Evolutionary conservation across 352 stramenopile genomes (phyloP), one percentile per base, ranked within the genome.

Genomic region (Phytophthora sansomeana): DNA sequence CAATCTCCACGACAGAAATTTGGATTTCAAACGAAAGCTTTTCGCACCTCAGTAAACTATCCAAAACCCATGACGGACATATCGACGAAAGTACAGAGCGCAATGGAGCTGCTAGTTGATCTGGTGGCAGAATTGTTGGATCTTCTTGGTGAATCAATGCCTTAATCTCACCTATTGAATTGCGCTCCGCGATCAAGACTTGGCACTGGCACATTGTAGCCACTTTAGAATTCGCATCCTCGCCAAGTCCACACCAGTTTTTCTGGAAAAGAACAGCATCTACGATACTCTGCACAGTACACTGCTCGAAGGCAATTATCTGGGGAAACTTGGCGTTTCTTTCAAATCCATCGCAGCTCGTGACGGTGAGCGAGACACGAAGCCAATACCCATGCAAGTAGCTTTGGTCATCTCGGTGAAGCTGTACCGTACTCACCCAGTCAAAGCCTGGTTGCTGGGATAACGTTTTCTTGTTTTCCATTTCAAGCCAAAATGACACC

Each of bases 221-320:
- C n/a, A 41, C 10, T 6, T 32, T 42, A 8, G 50, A 57, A 24
- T 13, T 21, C 7, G 19, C 4, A 14, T 29, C 35, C 26, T 61
- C 28, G 11, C 36, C 33, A 17, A 32, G 16, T 11, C 17, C 26
- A 97, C 84, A 70, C 8, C 98, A 72, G 58, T 93, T 97, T 46
- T 74, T 81, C 24, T 95, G 74, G 0, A 92, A 93, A 2, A 88
- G 74, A 13, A 80, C 46, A n/a, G 51, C 65, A 29, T 60, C 48
- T 5, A 66, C 32, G 28, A 66, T 38, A 44, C 11, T 51, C 50
- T 65, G 38, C 6, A 43, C 5, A 7, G 39, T n/a, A 21, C 67
- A 65, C 17, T 42, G 36, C 32, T 58, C 41, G 35, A 55, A 54
- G 29, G 32, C 16, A n/a, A 70, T 46, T 17, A 47, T 32, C 35